Evolutionary conservation across 2,329 filamentous ascomycete species (phyloP), one percentile per base, ranked within the genome.

Genomic region (Aspergillus sp.): DNA sequence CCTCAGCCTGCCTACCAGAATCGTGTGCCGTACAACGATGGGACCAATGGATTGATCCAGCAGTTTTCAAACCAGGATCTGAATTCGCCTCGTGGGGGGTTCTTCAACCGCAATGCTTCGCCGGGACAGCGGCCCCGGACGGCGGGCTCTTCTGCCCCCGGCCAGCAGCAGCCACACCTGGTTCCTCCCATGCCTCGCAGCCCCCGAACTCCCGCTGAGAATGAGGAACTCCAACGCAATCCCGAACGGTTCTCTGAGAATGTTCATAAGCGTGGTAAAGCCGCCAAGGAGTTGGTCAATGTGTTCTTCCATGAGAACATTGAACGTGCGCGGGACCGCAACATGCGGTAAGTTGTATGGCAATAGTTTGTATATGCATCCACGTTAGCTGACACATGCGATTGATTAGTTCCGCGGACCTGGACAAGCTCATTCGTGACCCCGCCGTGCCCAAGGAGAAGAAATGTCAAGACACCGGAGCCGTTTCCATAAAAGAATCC

Each of bases 251-350:
- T 91, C 71, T 88, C 90, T 3, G 88, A 94, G 63, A 88, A 87
- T 63, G 86, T 94, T 35, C 83, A 86, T 48, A 90, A 93, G 64
- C 75, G 81, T 60, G 79, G 81, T 25, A 83, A 82, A 63, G 77
- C 82, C 46, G 80, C 82, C 42, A 82, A 83, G 61, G 78, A 82
- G 58, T 68, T 84, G 56, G 81, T 85, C 54, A 81, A 81, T 62
- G 79, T 82, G 60, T 97, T 97, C 76, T 98, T 97, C 82, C 94
- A 95, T 72, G 91, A 98, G 71, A 97, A 91, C 67, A 94, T 98
- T 48, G 91, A 95, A 76, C 83, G 93, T 60, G 93, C 93, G 45
- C 82, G 91, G 58, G 93, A 97, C 73, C 84, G 93, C 50, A 98
- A 98, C 69, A 84, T 94, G 70, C 86, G 90, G 90, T 95, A 73